Evolutionary conservation across 2,329 filamentous ascomycete genomes (phyloP), one percentile per base, ranked within the genome.

Genomic region (Phialemonium atrogriseum): DNA sequence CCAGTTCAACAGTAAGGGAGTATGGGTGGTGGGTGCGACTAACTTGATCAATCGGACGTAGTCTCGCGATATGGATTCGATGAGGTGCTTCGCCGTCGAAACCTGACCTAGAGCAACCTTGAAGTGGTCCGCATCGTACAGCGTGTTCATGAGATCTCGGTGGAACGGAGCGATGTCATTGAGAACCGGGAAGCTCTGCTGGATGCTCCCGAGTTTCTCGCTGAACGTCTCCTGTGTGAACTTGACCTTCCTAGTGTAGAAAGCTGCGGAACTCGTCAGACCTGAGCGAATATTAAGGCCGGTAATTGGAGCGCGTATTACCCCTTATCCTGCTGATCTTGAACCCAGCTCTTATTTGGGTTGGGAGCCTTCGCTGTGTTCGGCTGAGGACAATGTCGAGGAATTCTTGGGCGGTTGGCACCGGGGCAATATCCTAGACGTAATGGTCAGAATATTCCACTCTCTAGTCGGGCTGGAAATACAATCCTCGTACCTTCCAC

Each of bases 51-150:
- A 75, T 44, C 91, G 85, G 41, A 98, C 87, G 54, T 98, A 98
- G 59, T 98, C 91, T 54, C 91, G 77, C 38, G 85, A 83, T 41
- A 98, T 91, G 33, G 88, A 93, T 71, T 98, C 91, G 35, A 98
- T 93, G 43, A 96, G 67, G 52, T 93, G 84, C 67, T 95, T 96
- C 32, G 91, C 91, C 5, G 91, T 96, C 25, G 87, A 93, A 27
- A 98, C 68, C 60, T 96, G 91, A 38, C 91, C 93, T 21, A 98
- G 81, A 21, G 93, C 91, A 50, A 98, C 96, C 49, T 84, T 79
- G 69, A 96, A 96, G 58, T 94, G 87, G 68, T 98, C 89, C 58
- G 86, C 85, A 76, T 95, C 89, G 69, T 96, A 98, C 27, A 98
- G 80, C 13, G 91, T 96, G 66, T 98, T 96, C 65, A 98, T 81